phyloP scores from a whole-genome alignment of 2,329 filamentous ascomycete species.

The Colletotrichum sublineola region DNA sequence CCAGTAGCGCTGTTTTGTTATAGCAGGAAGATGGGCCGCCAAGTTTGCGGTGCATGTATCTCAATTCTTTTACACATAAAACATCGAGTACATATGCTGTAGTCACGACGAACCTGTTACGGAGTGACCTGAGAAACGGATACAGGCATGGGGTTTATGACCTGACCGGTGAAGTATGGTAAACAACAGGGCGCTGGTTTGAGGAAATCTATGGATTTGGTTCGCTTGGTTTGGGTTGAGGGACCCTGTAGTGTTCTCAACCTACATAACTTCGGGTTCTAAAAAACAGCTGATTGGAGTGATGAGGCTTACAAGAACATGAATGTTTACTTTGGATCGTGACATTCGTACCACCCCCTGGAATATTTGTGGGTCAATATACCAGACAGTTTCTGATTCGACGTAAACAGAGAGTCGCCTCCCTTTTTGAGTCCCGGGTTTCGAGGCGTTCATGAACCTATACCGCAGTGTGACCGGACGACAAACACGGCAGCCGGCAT shows the following conservation, averaged over 20 bases:
- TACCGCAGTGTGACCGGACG: neutral
- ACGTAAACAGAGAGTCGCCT: too few relatives aligned
- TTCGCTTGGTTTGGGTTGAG: neutral
- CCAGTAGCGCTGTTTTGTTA: neutral
- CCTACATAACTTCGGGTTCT: neutral
- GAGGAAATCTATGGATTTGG: neutral
- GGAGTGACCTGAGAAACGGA: conserved; percentile 13
- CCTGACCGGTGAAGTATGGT: too few relatives aligned
- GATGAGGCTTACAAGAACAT: neutral
- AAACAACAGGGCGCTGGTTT: neutral
- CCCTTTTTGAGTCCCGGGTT: neutral
- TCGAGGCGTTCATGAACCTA: conserved; percentile 11
- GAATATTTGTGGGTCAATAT: neutral
- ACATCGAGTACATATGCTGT: neutral
- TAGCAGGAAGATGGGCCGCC: neutral
- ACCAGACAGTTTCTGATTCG: neutral
- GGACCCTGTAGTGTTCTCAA: too few relatives aligned
- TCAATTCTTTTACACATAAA: conserved; percentile 22
- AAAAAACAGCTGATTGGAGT: neutral
- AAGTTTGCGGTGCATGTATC: conserved; percentile 4
- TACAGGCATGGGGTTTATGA: neutral
- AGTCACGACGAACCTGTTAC: neutral
- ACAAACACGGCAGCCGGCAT: conserved; percentile 14
- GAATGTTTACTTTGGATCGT: neutral
- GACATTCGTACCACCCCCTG: neutral